Evolutionary conservation across 1,284 basidiomycete species (phyloP), one percentile per base, ranked within the genome.

Genomic region (Marasmius sp.): DNA sequence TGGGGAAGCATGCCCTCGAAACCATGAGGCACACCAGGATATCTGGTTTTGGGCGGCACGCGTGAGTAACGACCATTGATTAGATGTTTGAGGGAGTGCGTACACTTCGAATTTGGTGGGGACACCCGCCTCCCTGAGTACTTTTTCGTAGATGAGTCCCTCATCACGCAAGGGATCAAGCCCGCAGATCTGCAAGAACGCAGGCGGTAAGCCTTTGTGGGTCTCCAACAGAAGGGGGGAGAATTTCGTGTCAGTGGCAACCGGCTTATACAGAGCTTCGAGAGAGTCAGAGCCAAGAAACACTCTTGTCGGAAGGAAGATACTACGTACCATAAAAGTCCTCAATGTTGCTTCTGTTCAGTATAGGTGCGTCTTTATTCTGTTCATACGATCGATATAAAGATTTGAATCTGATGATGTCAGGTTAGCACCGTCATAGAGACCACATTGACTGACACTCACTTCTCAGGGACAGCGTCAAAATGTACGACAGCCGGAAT

Each of bases 91-190:
- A 20, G 10, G 27, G 27, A 16, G 22, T 10, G 7, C 64, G 16
- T 59, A 65, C 64, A 65, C 53, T 36, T 62, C 58, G 22, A 65
- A n/a, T 51, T 60, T 62, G 41, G 61, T 58, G 34, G 20, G 20
- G n/a, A 65, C 53, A 10, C 60, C 50, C 10, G 36, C 14, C 18
- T 61, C 57, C 38, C 57, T 55, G 51, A 64, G 34, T 22, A 64
- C 47, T 14, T 59, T 58, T 45, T 59, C 63, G 41, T 64, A 64
- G 2, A 64, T 48, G 16, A 64, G 41, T 1, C 60, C 63, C 41
- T 64, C 63, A 45, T 64, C 63, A 27, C 63, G 63, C 37, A 64
- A 37, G 34, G 63, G 63, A 50, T 64, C 63, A 2, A 61, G 58
- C 36, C 63, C 63, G 58, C 60, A 61, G 14, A 64, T 43, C 27